Evolutionary conservation across 352 stramenopile species (phyloP).

Genomic region (Globisporangium canariense): DNA sequence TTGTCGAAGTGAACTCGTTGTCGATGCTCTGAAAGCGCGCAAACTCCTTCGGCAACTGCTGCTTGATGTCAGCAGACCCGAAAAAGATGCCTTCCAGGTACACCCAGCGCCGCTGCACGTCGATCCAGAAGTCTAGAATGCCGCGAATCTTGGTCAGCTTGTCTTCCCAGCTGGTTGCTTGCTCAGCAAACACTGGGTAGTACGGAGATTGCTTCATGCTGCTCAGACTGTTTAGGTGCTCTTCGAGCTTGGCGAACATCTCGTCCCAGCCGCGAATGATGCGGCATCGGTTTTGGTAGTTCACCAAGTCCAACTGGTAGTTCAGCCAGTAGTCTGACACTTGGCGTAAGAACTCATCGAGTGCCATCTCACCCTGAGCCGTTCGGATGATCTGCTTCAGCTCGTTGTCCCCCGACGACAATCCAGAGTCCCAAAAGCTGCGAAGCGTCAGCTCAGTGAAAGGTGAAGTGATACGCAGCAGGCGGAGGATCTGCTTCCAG

Average conservation of each 20-base stretch:
- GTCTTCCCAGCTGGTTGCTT: slow-evolving; percentile 97
- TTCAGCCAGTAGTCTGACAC: slow-evolving; percentile 90
- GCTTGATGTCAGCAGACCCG: slow-evolving; percentile 97
- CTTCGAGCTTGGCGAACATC: slow-evolving; percentile 99
- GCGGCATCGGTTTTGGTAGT: slow-evolving; percentile 93
- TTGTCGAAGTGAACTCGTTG: slow-evolving; percentile 98
- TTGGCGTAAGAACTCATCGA: slow-evolving; percentile 98
- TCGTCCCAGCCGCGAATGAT: slow-evolving; percentile 99
- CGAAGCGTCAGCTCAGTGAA: slow-evolving; percentile 96
- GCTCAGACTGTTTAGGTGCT: slow-evolving; percentile 97
- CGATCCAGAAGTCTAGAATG: slow-evolving; percentile 99
- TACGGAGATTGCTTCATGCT: slow-evolving; percentile 99
- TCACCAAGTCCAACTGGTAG: slow-evolving; percentile 90
- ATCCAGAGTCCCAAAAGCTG: slow-evolving; percentile 96
- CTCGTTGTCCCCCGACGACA: slow-evolving; percentile 92
- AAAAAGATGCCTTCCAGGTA: slow-evolving; percentile 99
- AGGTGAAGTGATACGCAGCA: slow-evolving; percentile 90
- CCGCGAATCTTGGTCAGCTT: slow-evolving; percentile 95
- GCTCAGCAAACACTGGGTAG: slow-evolving; percentile 98
- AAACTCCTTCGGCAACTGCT: slow-evolving; percentile 98
- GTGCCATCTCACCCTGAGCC: slow-evolving; percentile 99
- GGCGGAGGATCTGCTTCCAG: slow-evolving; percentile 97
- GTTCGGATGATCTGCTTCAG: slow-evolving; percentile 96
- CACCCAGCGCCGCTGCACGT: slow-evolving; percentile 99
- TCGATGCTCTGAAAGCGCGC: slow-evolving; percentile 98